A percentile compares a stretch with the other conserved stretches of the same genome.
Evolutionary conservation across 108 stramenopile species (phyloP).

Genomic region (Pseudonitzschia delicatissima): DNA sequence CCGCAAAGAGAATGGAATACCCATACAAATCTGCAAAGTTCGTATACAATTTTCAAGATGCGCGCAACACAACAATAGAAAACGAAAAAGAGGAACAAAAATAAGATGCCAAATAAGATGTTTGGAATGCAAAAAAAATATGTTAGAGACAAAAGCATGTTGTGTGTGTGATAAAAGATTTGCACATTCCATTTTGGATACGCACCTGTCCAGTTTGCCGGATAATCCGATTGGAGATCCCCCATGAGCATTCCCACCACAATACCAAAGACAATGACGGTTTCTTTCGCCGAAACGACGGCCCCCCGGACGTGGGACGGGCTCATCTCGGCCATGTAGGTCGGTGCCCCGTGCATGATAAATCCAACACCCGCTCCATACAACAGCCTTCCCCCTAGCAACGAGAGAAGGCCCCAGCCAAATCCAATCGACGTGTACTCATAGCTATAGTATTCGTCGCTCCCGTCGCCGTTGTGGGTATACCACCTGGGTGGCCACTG

Average conservation of each 20-base stretch:
- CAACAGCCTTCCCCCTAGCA: conserved; percentile 47
- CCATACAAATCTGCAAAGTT: conserved; percentile 9
- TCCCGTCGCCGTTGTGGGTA: conserved; percentile 3
- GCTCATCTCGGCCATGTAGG: conserved; percentile 81
- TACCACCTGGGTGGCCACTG: conserved; percentile 8
- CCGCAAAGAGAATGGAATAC: conserved; percentile 26
- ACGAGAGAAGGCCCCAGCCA: conserved; percentile 35
- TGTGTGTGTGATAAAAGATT: too few relatives aligned
- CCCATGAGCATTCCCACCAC: conserved; percentile 62
- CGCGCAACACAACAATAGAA: too few relatives aligned
- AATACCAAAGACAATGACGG: conserved; percentile 79
- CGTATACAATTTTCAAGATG: too few relatives aligned
- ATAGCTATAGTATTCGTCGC: conserved; percentile 3
- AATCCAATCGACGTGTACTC: conserved; percentile 13
- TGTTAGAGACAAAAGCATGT: not conserved
- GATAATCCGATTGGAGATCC: conserved; percentile 47
- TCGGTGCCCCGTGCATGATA: conserved; percentile 71
- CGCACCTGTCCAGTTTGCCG: conserved; percentile 24
- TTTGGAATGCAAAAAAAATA: not conserved
- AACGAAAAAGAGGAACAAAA: too few relatives aligned
- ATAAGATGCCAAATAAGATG: not conserved
- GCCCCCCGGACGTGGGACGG: conserved; percentile 58
- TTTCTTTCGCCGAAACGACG: conserved; percentile 73
- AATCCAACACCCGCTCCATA: conserved; percentile 77
- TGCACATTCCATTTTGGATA: too few relatives aligned